Conservation (phyloP, 2,329 filamentous ascomycete species). For the Fusarium chlamydosporum region DNA sequence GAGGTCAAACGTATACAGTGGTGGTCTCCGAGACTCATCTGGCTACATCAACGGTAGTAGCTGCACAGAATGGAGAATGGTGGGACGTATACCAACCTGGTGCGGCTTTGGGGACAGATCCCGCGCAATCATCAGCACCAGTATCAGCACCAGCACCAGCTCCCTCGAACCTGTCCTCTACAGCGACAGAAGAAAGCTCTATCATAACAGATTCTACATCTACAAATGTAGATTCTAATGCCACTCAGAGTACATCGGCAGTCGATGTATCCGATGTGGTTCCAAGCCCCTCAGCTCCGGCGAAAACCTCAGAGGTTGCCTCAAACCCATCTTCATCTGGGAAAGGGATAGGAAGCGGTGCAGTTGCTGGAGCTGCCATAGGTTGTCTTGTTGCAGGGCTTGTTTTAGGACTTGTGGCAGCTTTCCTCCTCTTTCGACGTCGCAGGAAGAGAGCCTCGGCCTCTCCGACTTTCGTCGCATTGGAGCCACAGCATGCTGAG, state of each 20-base stretch:
- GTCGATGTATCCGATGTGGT: not conserved
- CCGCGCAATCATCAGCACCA: not conserved
- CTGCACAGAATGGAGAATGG: no score
- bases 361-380: slow-evolving; percentile 51
- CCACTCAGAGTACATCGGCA: not conserved
- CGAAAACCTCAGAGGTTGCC: not conserved
- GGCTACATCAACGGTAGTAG: not conserved
- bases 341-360: slow-evolving; percentile 35
- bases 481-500: not conserved
- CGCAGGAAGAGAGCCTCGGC: not conserved
- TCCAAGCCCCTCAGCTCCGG: not conserved
- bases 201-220: no score
- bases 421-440: slow-evolving; percentile 50
- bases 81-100: not conserved
- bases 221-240: not conserved
- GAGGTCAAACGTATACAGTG: rapidly evolving
- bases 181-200: not conserved
- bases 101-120: not conserved
- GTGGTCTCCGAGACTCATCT: rapidly evolving
- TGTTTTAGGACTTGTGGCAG: slow-evolving; percentile 45
- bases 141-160: not conserved
- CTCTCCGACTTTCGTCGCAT: not conserved
- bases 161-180: not conserved
- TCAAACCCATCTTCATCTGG: not conserved
- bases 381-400: slow-evolving; percentile 52